Evolutionary conservation across 1,284 basidiomycete genomes (phyloP), one percentile per base, ranked within the genome.

Genomic region (Pascua guehoae): DNA sequence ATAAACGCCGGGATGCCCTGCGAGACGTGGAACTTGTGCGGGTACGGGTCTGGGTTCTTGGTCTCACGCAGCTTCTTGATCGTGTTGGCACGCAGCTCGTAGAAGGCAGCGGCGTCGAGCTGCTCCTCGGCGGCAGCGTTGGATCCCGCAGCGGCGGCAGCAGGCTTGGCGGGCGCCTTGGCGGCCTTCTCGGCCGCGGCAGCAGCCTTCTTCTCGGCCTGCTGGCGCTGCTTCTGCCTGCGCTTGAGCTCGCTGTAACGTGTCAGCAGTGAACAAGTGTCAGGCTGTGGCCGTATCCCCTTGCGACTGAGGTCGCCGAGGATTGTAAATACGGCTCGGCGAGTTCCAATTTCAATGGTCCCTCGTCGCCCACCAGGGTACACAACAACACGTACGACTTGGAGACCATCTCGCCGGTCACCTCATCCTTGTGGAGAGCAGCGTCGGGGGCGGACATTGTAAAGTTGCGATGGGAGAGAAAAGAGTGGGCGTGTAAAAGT

Each of bases 11-110:
- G 81, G 69, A 98, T 81, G n/a, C 89, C 90, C 63, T 81, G 81
- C 49, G 88, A 82, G 45, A 96, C 93, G 69, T 96, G 78, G 81
- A 98, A 99, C 84, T 99, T 99, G 86, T 99, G 96, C 17, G 96
- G 95, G 81, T 98, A 99, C 4, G 96, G 95, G 74, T 95, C 91
- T 7, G 91, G 92, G 38, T 84, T 79, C 76, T 88, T 87, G 48
- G 89, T 88, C 74, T 88, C 83, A 76, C 92, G 88, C 60, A 98
- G 83, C 68, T 86, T 86, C 66, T 87, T 85, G 69, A 99, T 93
- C 69, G 89, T 86, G 57, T 92, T 85, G 49, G 87, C 89, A 66
- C 96, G 87, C 64, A 93, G 81, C 77, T 98, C 93, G 77, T 89
- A 95, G 83, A 97, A 99, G 88, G 96, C 91, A 64, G 71, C 70